Evolutionary conservation across 2,329 filamentous ascomycete species (phyloP), one percentile per base, ranked within the genome.

Genomic region (Ophiostoma sp.): DNA sequence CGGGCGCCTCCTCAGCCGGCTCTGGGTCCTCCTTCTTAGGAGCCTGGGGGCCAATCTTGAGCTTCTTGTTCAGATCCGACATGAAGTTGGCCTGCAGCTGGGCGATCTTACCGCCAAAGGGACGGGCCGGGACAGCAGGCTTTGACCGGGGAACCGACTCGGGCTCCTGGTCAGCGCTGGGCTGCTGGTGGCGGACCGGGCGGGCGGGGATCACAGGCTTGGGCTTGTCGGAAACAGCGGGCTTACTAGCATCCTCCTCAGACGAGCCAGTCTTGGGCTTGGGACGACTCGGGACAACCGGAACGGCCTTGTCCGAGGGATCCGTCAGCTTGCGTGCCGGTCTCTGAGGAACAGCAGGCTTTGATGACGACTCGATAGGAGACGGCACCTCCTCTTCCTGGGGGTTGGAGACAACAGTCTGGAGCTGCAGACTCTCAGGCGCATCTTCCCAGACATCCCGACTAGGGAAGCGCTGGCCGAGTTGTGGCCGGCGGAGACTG

Each of bases 361-460:
- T 92, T 12, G 42, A 48, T 74, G 82, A 77, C 78, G 79, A 75
- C 77, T 82, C 76, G 76, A 81, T 79, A 63, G 82, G 84, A 66
- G 83, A 82, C 36, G 80, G 81, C 31, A 81, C 82, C 75, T 87
- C 85, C 2, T 87, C 85, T 36, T 86, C 84, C 72, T 87, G 88
- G 36, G 83, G 88, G 31, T 81, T 85, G 57, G 82, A 85, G 69
- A 97, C 90, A 0, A 92, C 95, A 0, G 95, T 92, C 78, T 94
- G 90, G 25, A 97, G 87, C 76, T 92, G 87, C 73, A 93, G 88
- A 78, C 93, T 95, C 78, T 97, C 94, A 1, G 95, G 95, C 0
- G 89, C 91, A 80, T 98, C 95, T 83, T 98, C 95, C 95, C 95
- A 98, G 57, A 98, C 90, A 82, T 98, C 95, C 72, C 90, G 90